phyloP scores from a whole-genome alignment of 179 eudicot genomes.

The Beta corolliflora region DNA sequence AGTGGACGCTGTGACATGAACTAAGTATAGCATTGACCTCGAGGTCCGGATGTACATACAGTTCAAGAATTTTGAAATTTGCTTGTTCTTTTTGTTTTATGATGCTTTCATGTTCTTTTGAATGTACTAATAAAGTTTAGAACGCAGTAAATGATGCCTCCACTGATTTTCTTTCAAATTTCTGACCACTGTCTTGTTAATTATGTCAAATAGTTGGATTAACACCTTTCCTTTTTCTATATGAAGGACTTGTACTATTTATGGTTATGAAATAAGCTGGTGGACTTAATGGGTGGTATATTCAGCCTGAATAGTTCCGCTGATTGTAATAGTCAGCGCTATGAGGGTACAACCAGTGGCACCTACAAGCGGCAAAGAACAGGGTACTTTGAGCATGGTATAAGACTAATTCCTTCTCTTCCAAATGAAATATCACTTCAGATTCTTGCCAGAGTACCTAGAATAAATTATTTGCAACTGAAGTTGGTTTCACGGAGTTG shows the following conservation, averaged over 20 bases:
- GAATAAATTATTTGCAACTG: constrained; percentile 52
- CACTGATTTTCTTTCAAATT: too few species aligned
- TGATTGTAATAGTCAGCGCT: constrained; percentile 26
- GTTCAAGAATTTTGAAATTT: too few species aligned
- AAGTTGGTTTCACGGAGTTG: constrained; percentile 77
- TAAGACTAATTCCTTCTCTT: constrained; percentile 73
- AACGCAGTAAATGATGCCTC: background rate
- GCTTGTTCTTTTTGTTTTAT: too few species aligned
- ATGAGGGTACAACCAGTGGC: constrained; percentile 40
- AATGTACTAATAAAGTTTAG: too few species aligned
- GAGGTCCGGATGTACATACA: too few species aligned
- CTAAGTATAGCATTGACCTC: too few species aligned
- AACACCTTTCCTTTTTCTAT: background rate
- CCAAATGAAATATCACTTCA: constrained; percentile 92
- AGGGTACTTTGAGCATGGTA: constrained; percentile 52
- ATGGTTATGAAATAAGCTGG: constrained; percentile 30
- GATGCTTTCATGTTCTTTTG: too few species aligned
- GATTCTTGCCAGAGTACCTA: constrained; percentile 86
- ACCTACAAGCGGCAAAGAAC: constrained; percentile 66
- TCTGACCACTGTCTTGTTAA: background rate
- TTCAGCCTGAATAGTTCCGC: constrained; percentile 51
- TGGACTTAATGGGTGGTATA: constrained; percentile 62
- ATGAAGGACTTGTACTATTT: background rate
- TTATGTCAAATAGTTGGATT: constrained; percentile 7
- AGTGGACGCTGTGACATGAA: background rate